phyloP scores from a whole-genome alignment of 495 filamentous ascomycete species.

The Neurospora sp. region DNA sequence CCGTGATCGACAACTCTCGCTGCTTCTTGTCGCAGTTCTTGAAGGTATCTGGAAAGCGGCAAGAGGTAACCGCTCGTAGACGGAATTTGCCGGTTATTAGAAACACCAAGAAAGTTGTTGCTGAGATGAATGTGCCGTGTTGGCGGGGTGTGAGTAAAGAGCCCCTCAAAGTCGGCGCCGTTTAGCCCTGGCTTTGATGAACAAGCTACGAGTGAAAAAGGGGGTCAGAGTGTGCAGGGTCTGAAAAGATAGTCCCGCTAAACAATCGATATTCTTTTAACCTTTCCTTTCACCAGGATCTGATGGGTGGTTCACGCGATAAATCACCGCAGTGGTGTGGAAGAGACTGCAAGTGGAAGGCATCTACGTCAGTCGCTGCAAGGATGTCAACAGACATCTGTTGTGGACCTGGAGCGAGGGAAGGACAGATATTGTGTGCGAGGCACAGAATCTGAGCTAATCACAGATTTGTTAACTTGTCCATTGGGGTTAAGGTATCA shows the following conservation, averaged over 20 bases:
- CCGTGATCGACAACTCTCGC: not conserved
- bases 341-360: not conserved
- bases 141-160: not conserved
- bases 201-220: not conserved
- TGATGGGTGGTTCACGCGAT: not conserved
- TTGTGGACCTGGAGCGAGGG: not conserved
- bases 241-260: not conserved
- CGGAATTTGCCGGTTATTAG: not conserved
- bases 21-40: not conserved
- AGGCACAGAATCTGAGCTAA: not conserved
- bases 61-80: not conserved
- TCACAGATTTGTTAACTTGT: not conserved
- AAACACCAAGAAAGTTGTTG: not conserved
- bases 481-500: not conserved
- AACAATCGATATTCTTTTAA: not conserved
- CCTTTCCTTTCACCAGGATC: not conserved
- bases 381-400: not conserved
- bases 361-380: constrained; percentile 17
- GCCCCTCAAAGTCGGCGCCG: not conserved
- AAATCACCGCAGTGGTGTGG: not conserved
- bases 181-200: not conserved
- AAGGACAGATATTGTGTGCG: not conserved
- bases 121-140: not conserved
- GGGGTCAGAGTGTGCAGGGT: not conserved
- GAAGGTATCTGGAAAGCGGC: not conserved